These are phyloP conservation scores for Strigomonas culicis DNA, from an alignment of 208 protist genomes.

Conservation along the genomic window DNA sequence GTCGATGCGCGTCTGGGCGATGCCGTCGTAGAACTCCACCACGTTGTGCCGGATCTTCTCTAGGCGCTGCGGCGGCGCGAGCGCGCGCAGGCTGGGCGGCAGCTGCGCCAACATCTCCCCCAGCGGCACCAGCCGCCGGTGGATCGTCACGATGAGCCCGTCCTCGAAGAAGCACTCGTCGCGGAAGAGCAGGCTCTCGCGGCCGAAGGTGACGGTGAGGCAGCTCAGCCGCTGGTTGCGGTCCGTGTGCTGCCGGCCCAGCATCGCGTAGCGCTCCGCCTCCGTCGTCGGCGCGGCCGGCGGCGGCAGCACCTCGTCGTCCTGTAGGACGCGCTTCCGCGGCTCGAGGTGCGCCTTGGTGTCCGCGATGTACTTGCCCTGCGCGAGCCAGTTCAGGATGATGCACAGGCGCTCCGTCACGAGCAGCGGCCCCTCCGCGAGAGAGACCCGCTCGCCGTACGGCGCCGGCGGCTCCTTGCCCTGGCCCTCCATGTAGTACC, in stretches of 20 bases:
- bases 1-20: conserved; percentile 35
- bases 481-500: conserved; percentile 7
- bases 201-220: conserved; percentile 61
- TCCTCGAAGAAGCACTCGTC: conserved; percentile 82
- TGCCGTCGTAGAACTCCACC: conserved; percentile 40
- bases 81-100: background rate
- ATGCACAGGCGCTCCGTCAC: conserved; percentile 53
- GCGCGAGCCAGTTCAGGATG: conserved; percentile 58
- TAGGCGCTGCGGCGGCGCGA: conserved; percentile 12
- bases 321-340: conserved; percentile 79
- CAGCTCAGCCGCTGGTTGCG: conserved; percentile 79
- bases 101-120: conserved; percentile 49
- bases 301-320: conserved; percentile 58
- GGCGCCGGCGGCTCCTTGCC: conserved; percentile 5
- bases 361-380: conserved; percentile 43
- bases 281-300: conserved; percentile 39
- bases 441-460: conserved; percentile 45
- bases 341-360: conserved; percentile 51
- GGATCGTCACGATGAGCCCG: conserved; percentile 67
- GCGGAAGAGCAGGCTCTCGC: conserved; percentile 59
- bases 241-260: conserved; percentile 70
- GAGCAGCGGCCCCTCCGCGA: conserved; percentile 57
- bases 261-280: conserved; percentile 45
- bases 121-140: conserved; percentile 65
- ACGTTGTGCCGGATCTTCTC: conserved; percentile 33